These are phyloP conservation scores for Chaetomiaceae sp. DNA, from an alignment of 2,329 filamentous ascomycete species.

Conservation along the genomic window DNA sequence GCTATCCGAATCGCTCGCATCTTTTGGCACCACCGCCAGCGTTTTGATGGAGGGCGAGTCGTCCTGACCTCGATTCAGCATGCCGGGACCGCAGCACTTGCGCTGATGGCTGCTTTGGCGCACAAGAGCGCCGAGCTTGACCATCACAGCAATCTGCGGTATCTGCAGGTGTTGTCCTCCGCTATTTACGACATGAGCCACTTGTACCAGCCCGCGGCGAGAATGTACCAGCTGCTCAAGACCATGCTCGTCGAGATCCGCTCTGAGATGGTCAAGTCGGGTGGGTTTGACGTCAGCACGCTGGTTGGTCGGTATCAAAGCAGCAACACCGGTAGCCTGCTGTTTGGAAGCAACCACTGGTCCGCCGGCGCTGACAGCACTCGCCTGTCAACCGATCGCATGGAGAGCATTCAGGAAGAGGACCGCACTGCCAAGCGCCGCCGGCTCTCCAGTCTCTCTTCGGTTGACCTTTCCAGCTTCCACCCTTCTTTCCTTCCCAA, in stretches of 20 bases:
- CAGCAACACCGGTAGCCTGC: not conserved
- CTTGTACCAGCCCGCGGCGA: constrained; percentile 49
- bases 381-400: not conserved
- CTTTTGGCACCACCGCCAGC: constrained; percentile 52
- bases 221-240: constrained; percentile 50
- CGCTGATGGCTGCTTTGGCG: constrained; percentile 47
- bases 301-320: constrained; percentile 17
- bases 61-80: constrained; percentile 50
- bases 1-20: constrained; percentile 50
- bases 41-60: constrained; percentile 48
- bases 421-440: constrained; percentile 19
- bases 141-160: constrained; percentile 39
- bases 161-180: constrained; percentile 49
- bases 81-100: constrained; percentile 50
- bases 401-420: constrained; percentile 4
- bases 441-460: constrained; percentile 18
- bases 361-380: not conserved
- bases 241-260: constrained; percentile 49
- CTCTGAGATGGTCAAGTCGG: constrained; percentile 27
- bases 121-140: constrained; percentile 36
- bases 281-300: constrained; percentile 12
- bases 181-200: constrained; percentile 50
- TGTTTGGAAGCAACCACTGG: constrained; percentile 18
- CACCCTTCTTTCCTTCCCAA: constrained; percentile 10
- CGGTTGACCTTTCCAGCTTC: constrained; percentile 9